These are phyloP conservation scores for peach (Prunus persica) DNA, from an alignment of 306 rosid genomes.

Conservation along the genomic window Prunus_persica_NCBIv2 NC_034010.1:25334501-25335000, in stretches of 20 bases:
- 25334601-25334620: not conserved
- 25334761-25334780: conserved; percentile 3
- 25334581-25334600: not conserved
- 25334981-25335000: conserved; percentile 95
- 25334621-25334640: not conserved
- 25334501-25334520: not conserved
- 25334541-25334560: not conserved
- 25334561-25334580: not conserved
- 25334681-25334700: not conserved
- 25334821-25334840: not conserved
- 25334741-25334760: not conserved
- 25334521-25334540: not conserved
- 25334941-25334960: conserved; percentile 7
- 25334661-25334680: not conserved
- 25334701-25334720: not conserved
- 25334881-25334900: not conserved
- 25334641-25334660: conserved; percentile 6
- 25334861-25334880: not conserved
- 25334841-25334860: not conserved
- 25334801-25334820: conserved; percentile 1
- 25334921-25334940: not conserved
- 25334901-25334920: not conserved
- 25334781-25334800: not conserved
- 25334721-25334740: not conserved
- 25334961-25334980: conserved; percentile 40